Evolutionary conservation across 345 rosid genomes (phyloP).

Genomic region (Mallotus nudiflorus): DNA sequence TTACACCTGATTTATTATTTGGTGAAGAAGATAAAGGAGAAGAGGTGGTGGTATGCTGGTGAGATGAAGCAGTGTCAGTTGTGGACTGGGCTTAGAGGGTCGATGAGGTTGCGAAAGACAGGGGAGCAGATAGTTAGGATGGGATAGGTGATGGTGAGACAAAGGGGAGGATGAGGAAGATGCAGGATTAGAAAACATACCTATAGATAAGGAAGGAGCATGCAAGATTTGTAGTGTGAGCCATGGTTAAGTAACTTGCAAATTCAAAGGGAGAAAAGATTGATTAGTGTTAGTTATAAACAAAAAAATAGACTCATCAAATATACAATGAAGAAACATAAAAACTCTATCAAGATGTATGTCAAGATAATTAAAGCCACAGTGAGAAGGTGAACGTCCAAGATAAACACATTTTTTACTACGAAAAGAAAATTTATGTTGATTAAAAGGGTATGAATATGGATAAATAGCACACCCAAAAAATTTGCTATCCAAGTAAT

Average conservation of each 20-base stretch:
- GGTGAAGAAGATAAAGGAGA: neutral
- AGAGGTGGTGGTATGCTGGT: no score
- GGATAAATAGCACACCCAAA: neutral
- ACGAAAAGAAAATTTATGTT: neutral
- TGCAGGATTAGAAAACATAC: neutral
- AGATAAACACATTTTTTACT: neutral
- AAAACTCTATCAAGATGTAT: neutral
- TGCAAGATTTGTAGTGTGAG: neutral
- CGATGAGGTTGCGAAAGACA: no score
- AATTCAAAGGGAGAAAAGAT: neutral
- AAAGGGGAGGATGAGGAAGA: neutral
- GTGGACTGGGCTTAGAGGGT: no score
- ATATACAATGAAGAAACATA: neutral
- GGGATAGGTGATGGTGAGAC: no score
- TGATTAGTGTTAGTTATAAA: neutral
- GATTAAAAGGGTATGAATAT: neutral
- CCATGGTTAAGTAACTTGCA: neutral
- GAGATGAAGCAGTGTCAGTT: no score
- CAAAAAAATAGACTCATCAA: neutral
- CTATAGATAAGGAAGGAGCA: neutral
- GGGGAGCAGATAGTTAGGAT: no score
- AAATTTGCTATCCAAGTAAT: neutral
- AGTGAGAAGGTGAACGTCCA: neutral
- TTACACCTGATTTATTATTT: no score
- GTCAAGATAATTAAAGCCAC: neutral